Base-by-base conservation (phyloP, 176 grass and related monocot genomes). In the Ampelocalamus luodianensis region DNA sequence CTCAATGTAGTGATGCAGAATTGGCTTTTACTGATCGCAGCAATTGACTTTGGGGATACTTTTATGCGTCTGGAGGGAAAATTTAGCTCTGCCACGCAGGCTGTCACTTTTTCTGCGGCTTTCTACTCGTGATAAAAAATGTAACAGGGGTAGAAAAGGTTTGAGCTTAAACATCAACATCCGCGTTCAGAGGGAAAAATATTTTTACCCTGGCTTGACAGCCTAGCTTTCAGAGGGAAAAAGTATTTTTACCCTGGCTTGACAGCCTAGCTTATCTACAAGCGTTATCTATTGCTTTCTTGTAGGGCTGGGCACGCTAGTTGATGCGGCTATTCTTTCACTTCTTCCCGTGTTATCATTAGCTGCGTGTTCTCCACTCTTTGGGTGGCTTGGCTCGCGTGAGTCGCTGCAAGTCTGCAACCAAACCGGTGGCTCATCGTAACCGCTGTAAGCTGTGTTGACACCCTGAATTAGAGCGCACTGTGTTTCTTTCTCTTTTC, bases 201-300 rank as follows among this genome's bases (percentile, higher is more conserved):
- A 54, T 58, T 23, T 77, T 53, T 16, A n/a, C 43, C 6, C 3
- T 16, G 1, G 2, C 12, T 78, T 37, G 37, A 38, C 2, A 22
- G 6, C 24, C 15, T 40, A 56, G 39, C 8, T 66, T 66, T 46
- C 17, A 73, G 8, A 65, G 20, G 0, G 6, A 17, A 77, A 56
- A 56, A 18, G n/a, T 20, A 54, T 58, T 23, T 77, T 53, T 16
- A n/a, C 43, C 6, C 3, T 16, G 1, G 2, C 12, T 78, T 37
- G 37, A 38, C 2, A 22, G 6, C 24, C 15, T 40, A 56, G 39
- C 8, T 66, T 66, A 48, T 59, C 18, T 34, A 0, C 2, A 16
- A 34, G 75, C 23, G 32, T 14, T 29, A 40, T n/a, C 44, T 34
- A 65, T 58, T 85, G 56, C 87, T 85, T 75, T 89, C 60, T 66